Base-by-base conservation (phyloP, 192 early-diverging fungal species). In the Pecoramyces ruminantium region DNA sequence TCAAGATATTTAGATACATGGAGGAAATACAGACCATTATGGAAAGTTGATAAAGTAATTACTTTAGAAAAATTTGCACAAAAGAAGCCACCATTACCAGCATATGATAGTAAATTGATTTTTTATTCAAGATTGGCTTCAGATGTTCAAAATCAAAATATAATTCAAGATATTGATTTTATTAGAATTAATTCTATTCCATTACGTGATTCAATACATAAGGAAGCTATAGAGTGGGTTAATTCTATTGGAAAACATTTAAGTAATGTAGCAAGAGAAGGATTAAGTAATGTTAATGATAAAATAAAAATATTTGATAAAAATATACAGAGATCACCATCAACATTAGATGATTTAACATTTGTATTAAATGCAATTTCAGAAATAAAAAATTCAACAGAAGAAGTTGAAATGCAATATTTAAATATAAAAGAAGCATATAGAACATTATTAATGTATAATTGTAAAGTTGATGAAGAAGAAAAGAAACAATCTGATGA, bases 51-150 rank as follows among this genome's bases (percentile, higher is more conserved):
- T 81, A 91, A 91, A 84, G 88, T 90, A 40, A 86, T 89, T 21
- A 91, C 90, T 5, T 82, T 91, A 40, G 90, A 91, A 83, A 91
- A 91, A 82, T 91, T 91, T 86, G 89, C 90, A 2, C 86, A 89
- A 30, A 91, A 91, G 80, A 91, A 90, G 80, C 89, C 90, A 16
- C 85, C 86, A 14, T 86, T 89, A 21, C 83, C 88, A 14, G 83
- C 81, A 58, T 91, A 89, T 80, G 90, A 91, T 80, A 87, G 88
- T 25, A 90, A 90, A 85, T 83, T 91, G 15, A 83, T 84, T 21
- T 91, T 90, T 79, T 91, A 91, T 81, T 83, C 87, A 18, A 91
- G 90, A 80, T 80, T 91, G 34, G 89, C 88, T 6, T 85, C 83
- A 81, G 90, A 91, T 80, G 90, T 91, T 9, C 87, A 91, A 29